Conservation (phyloP, 2,329 filamentous ascomycete species). For the Beauveria rudraprayagi region DNA sequence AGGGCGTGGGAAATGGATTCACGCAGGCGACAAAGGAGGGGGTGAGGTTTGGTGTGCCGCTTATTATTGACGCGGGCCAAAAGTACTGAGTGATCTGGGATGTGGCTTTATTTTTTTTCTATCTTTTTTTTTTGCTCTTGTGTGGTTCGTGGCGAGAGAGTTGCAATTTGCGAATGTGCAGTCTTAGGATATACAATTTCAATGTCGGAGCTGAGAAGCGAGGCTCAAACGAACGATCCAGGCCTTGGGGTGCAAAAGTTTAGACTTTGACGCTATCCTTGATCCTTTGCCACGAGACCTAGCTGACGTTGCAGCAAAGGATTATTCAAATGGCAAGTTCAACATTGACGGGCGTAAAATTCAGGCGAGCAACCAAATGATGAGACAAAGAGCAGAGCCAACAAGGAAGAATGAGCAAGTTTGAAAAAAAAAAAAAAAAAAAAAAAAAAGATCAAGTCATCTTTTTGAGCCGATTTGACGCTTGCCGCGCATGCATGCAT, state of each 20-base stretch:
- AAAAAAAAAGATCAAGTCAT: not conserved
- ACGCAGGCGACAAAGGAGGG: not conserved
- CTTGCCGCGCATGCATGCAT: not conserved
- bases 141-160: too few relatives aligned
- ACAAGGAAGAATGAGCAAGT: not conserved
- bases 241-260: not conserved
- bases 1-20: not conserved
- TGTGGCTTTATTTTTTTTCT: too few relatives aligned
- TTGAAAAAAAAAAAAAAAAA: not conserved
- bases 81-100: too few relatives aligned
- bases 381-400: not conserved
- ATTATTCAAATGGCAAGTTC: not conserved
- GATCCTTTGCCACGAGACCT: not conserved
- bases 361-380: not conserved
- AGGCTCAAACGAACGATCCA: too few relatives aligned
- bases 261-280: not conserved
- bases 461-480: not conserved
- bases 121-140: too few relatives aligned
- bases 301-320: constrained; percentile 1
- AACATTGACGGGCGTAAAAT: too few relatives aligned
- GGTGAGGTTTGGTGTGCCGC: not conserved
- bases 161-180: too few relatives aligned
- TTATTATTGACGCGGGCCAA: not conserved
- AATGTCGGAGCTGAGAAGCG: too few relatives aligned
- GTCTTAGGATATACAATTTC: too few relatives aligned